Base-by-base conservation (phyloP, 2,329 filamentous ascomycete genomes). In the Fusarium subtropicale region DNA sequence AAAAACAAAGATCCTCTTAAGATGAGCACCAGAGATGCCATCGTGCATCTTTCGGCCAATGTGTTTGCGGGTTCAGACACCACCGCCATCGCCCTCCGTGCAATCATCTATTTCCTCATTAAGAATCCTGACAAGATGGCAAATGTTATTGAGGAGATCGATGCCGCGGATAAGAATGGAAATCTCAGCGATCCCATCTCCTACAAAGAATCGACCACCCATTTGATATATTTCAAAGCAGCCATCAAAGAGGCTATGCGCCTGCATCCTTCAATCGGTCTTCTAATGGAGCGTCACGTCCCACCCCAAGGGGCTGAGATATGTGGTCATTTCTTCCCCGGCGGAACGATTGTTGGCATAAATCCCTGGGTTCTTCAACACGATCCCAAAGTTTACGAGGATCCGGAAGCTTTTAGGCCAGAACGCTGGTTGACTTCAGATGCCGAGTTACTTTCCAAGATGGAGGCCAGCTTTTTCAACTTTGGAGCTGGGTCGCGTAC, bases 191-290 rank as follows among this genome's bases (percentile, higher is more conserved):
- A 42, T 15, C 5, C 7, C 4, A 42, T 53, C 7, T 42, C 26
- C 9, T 44, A 53, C 28, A 53, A 24, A 15, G 31, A 50, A 8
- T 36, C 31, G 28, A 50, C 16, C n/a, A 7, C 22, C 3, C 22
- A 50, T 2, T 33, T 50, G 12, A n/a, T 18, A 5, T 73, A 73
- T 3, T 5, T 69, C 10, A 68, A 69, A 39, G 71, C 70, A 0
- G 53, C 56, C 1, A 65, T 73, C 3, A 73, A 71, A 11, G 71
- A 73, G 26, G 70, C 71, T 1, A 31, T 72, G 24, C 70, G 67
- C 9, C 50, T 72, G 20, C 70, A 72, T 38, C 70, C 70, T 9
- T 65, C 70, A 0, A 64, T 64, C 0, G 61, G 70, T 0, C 44
- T 73, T 0, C 48, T 68, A 0, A 53, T 72, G 4, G 70, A 71